A percentile compares a stretch with the other conserved stretches of the same genome.
These are phyloP conservation scores for Astrothelium macrocarpum DNA, from an alignment of 495 filamentous ascomycete genomes.

Conservation along the genomic window DNA sequence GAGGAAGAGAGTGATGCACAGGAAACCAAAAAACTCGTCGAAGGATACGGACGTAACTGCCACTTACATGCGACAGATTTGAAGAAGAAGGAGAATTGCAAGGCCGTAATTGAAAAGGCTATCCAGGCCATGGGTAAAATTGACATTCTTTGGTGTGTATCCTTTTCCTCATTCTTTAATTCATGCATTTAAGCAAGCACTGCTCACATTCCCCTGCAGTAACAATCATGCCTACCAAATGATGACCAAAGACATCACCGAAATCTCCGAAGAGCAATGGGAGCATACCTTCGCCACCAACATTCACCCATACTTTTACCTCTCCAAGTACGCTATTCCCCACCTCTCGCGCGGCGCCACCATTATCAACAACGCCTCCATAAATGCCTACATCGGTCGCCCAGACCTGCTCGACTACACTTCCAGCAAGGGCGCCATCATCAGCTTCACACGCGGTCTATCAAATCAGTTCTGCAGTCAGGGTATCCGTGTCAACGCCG, in stretches of 20 bases:
- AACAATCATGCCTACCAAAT: slow-evolving; percentile 67
- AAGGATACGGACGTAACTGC: slow-evolving; percentile 54
- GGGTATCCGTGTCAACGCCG: slow-evolving; percentile 72
- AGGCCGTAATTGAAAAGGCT: slow-evolving; percentile 57
- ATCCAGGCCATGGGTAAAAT: slow-evolving; percentile 55
- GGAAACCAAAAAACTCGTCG: slow-evolving; percentile 59
- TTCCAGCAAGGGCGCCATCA: slow-evolving; percentile 70
- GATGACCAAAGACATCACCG: slow-evolving; percentile 60
- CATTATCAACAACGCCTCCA: slow-evolving; percentile 75
- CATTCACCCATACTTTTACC: slow-evolving; percentile 36
- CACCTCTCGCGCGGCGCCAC: slow-evolving; percentile 67
- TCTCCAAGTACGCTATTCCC: slow-evolving; percentile 67
- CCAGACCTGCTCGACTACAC: slow-evolving; percentile 82
- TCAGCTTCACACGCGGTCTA: slow-evolving; percentile 70
- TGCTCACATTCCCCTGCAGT: slow-evolving; percentile 22
- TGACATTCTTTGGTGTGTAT: slow-evolving; percentile 48
- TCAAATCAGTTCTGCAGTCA: slow-evolving; percentile 63
- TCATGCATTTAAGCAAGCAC: not conserved
- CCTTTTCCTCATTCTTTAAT: not conserved
- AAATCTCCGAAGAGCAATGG: slow-evolving; percentile 76
- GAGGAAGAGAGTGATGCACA: slow-evolving; percentile 69
- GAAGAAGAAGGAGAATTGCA: slow-evolving; percentile 53
- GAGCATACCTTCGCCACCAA: slow-evolving; percentile 39
- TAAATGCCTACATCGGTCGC: slow-evolving; percentile 76
- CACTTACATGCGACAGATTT: slow-evolving; percentile 53